phyloP scores from a whole-genome alignment of 176 grass and related monocot genomes.

The Canna indica region DNA sequence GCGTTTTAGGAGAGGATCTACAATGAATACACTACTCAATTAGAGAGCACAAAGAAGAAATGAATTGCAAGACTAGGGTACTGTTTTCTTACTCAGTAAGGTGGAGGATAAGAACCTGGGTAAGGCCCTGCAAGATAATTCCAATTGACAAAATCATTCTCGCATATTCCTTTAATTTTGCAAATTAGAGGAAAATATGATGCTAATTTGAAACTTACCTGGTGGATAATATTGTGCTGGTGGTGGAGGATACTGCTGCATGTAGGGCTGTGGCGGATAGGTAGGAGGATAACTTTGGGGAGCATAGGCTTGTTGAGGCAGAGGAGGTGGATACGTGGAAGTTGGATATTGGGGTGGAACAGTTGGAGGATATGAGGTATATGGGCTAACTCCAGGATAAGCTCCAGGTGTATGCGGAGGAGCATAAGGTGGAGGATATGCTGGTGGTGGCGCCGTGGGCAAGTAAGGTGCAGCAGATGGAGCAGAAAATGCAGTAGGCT shows the following conservation, averaged over 20 bases:
- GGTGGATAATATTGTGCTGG: conserved; percentile 41
- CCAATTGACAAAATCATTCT: conserved; percentile 4
- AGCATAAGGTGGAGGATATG: conserved; percentile 4
- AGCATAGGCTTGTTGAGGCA: conserved; percentile 22
- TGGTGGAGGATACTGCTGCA: conserved; percentile 7
- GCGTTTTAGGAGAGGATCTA: not conserved
- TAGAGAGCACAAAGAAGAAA: not conserved
- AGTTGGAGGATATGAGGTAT: conserved; percentile 17
- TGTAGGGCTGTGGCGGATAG: conserved; percentile 6
- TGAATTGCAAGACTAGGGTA: not conserved
- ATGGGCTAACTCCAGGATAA: conserved; percentile 22
- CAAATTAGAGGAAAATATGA: not conserved
- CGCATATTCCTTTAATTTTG: not conserved
- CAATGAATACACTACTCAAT: not conserved
- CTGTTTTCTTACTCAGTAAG: conserved; percentile 36
- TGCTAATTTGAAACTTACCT: conserved; percentile 30
- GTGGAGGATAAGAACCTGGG: conserved; percentile 47
- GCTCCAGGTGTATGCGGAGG: conserved; percentile 9
- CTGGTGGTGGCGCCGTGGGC: conserved; percentile 11
- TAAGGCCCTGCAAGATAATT: conserved; percentile 46
- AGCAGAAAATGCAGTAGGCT: conserved; percentile 12
- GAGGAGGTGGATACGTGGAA: conserved; percentile 37
- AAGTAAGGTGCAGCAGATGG: conserved; percentile 11
- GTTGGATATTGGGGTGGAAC: conserved; percentile 20
- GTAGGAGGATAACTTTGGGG: conserved; percentile 18